Evolutionary conservation across 345 rosid genomes (phyloP).

Genomic region (Brassica juncea): DNA sequence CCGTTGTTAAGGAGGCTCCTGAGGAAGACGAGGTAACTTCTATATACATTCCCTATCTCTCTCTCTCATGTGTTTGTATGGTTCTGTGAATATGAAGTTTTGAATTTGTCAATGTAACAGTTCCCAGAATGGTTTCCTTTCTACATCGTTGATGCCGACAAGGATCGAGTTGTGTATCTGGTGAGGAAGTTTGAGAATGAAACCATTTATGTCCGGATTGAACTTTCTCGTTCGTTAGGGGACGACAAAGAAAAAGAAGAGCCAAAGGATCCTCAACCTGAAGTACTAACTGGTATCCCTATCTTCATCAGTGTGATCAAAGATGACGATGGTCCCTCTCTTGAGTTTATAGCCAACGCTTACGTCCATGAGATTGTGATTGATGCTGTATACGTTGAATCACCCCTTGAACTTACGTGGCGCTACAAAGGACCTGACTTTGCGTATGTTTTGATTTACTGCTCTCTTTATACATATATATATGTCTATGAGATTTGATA

Average conservation of each 20-base stretch:
- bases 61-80: neutral
- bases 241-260: neutral
- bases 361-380: conserved; percentile 53
- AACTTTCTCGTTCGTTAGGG: conserved; percentile 26
- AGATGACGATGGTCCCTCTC: conserved; percentile 36
- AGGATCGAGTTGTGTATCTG: conserved; percentile 54
- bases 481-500: neutral
- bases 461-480: neutral
- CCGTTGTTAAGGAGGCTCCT: conserved; percentile 40
- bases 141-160: conserved; percentile 50
- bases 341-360: conserved; percentile 63
- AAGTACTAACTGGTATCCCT: conserved; percentile 40
- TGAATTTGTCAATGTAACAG: neutral
- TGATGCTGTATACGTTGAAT: conserved; percentile 54
- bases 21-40: conserved; percentile 15
- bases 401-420: conserved; percentile 34
- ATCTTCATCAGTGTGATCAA: conserved; percentile 57
- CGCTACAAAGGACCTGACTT: conserved; percentile 75
- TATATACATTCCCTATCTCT: neutral
- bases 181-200: conserved; percentile 51
- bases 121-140: conserved; percentile 57
- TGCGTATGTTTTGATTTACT: conserved; percentile 39
- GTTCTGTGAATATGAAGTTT: neutral
- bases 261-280: conserved; percentile 16
- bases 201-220: conserved; percentile 57